These are phyloP conservation scores for Fremontodendron californicum DNA, from an alignment of 345 rosid genomes.

Conservation along the genomic window DNA sequence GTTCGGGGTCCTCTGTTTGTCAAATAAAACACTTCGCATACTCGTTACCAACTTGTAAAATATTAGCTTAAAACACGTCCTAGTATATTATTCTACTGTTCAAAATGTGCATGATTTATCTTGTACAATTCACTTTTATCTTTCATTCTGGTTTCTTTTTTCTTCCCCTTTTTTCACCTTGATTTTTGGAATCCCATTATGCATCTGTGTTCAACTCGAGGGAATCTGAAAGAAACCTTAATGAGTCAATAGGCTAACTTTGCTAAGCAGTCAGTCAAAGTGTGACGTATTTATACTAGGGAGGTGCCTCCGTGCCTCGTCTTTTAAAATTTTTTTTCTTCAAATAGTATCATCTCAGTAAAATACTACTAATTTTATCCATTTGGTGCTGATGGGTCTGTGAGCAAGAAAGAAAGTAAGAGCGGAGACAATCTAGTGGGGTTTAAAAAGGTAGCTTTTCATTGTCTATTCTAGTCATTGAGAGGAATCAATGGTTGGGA, in stretches of 20 bases:
- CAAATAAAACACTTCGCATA: neutral
- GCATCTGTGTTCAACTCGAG: neutral
- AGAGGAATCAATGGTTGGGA: neutral
- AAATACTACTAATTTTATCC: neutral
- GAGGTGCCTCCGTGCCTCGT: neutral
- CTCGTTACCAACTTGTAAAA: neutral
- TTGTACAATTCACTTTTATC: neutral
- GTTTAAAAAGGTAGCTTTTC: neutral
- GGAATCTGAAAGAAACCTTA: neutral
- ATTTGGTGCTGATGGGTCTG: neutral
- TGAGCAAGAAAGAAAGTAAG: neutral
- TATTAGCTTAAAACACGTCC: neutral
- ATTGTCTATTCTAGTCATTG: neutral
- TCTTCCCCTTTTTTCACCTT: neutral
- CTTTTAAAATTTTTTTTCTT: neutral
- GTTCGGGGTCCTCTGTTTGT: neutral
- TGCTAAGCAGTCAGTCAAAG: neutral
- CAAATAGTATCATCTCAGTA: neutral
- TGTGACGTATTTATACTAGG: neutral
- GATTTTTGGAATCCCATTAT: neutral
- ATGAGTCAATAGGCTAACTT: neutral
- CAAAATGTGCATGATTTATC: neutral
- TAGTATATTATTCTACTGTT: neutral
- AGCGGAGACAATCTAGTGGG: neutral
- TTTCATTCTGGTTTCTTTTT: neutral